phyloP scores from a whole-genome alignment of 176 grass and related monocot species.

The Rhynchospora pubera region DNA sequence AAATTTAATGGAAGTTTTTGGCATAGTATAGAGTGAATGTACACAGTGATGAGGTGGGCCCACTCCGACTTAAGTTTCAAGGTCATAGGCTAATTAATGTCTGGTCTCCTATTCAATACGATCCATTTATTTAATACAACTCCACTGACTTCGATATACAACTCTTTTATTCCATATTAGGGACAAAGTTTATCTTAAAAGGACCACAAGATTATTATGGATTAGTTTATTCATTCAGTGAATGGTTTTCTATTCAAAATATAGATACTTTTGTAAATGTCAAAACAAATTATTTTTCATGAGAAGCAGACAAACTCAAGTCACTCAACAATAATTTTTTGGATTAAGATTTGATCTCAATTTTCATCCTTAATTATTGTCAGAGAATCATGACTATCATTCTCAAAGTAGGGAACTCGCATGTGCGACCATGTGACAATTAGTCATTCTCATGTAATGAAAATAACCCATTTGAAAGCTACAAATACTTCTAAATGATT shows the following conservation, averaged over 20 bases:
- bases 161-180: not conserved
- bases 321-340: not conserved
- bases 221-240: not conserved
- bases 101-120: constrained; percentile 1
- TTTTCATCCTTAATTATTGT: not conserved
- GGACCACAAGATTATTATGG: not conserved
- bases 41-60: not conserved
- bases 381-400: not conserved
- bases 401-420: not conserved
- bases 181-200: not conserved
- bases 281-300: not conserved
- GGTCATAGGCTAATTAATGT: constrained; percentile 25
- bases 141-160: constrained; percentile 15
- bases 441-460: not conserved
- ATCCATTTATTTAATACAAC: not conserved
- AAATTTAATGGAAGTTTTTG: not conserved
- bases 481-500: constrained; percentile 2
- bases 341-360: not conserved
- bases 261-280: not conserved
- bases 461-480: not conserved
- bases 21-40: constrained; percentile 3
- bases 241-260: not conserved
- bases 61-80: constrained; percentile 16
- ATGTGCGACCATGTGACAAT: constrained; percentile 18
- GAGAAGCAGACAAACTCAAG: not conserved